phyloP scores from a whole-genome alignment of 768 basidiomycete genomes.

The Naganishia onofrii region DNA sequence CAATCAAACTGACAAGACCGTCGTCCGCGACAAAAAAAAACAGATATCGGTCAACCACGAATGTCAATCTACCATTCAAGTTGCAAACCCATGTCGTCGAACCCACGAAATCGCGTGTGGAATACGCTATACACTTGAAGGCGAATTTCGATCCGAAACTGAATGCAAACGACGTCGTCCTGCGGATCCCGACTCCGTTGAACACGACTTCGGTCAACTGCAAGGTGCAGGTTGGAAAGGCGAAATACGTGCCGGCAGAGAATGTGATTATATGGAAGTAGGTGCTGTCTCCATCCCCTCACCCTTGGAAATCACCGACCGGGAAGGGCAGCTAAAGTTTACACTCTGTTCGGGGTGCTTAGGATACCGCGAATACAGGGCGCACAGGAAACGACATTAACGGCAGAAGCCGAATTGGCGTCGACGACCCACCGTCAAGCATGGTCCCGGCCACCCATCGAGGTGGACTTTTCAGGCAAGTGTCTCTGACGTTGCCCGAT shows the following conservation, averaged over 20 bases:
- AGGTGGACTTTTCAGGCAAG: conserved; percentile 78
- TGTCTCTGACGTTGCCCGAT: not conserved
- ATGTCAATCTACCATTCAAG: conserved; percentile 88
- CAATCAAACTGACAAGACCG: too few relatives aligned
- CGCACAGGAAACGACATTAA: conserved; percentile 81
- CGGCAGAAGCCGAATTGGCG: conserved; percentile 76
- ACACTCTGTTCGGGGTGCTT: not conserved
- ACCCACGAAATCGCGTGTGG: conserved; percentile 84
- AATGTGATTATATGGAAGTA: conserved; percentile 98
- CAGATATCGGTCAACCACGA: conserved; percentile 93
- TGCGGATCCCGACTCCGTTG: conserved; percentile 92
- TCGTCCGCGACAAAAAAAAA: too few relatives aligned
- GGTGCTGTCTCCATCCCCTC: too few relatives aligned
- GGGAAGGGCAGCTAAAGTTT: too few relatives aligned
- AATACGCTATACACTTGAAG: conserved; percentile 82
- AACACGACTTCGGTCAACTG: conserved; percentile 91
- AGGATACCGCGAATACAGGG: conserved; percentile 92
- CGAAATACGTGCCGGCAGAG: conserved; percentile 93
- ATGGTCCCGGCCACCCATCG: conserved; percentile 97
- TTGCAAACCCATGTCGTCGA: conserved; percentile 89
- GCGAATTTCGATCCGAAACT: conserved; percentile 88
- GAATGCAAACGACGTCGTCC: conserved; percentile 83
- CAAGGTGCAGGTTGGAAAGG: conserved; percentile 88
- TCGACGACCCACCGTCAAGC: conserved; percentile 88
- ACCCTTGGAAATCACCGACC: too few relatives aligned